Conservation (phyloP, 306 rosid species). For the Prosopis cineraria region DNA sequence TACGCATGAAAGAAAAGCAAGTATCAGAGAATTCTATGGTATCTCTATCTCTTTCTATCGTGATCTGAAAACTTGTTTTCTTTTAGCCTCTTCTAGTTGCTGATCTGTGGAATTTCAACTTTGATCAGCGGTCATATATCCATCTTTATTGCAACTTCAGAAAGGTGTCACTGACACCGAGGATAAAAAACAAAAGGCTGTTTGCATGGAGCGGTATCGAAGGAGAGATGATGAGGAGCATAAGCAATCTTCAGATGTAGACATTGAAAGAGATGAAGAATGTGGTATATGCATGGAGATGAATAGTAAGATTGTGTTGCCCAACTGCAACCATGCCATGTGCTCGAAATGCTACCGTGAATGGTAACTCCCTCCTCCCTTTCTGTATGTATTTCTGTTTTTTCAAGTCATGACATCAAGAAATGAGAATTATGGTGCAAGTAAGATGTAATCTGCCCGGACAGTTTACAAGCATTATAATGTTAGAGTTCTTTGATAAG, state of each 20-base stretch:
- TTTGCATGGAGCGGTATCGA: constrained; percentile 82
- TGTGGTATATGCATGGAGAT: constrained; percentile 98
- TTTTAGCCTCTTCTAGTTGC: constrained; percentile 24
- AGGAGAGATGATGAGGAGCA: constrained; percentile 71
- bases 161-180: constrained; percentile 82
- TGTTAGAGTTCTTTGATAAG: neutral
- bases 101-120: constrained; percentile 36
- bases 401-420: neutral
- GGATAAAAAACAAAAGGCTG: constrained; percentile 85
- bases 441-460: neutral
- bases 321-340: constrained; percentile 90
- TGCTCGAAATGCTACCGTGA: constrained; percentile 94
- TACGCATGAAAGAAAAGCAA: constrained; percentile 91
- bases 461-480: neutral
- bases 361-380: constrained; percentile 52
- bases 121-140: constrained; percentile 82
- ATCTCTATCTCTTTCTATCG: constrained; percentile 9
- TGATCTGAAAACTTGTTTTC: neutral
- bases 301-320: constrained; percentile 85
- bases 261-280: constrained; percentile 92
- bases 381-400: neutral
- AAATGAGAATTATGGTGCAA: constrained; percentile 6
- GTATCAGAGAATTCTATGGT: constrained; percentile 96
- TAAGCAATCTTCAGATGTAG: constrained; percentile 58
- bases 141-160: constrained; percentile 87